These are phyloP conservation scores for Chiua virens DNA, from an alignment of 768 basidiomycete species.

Conservation along the genomic window DNA sequence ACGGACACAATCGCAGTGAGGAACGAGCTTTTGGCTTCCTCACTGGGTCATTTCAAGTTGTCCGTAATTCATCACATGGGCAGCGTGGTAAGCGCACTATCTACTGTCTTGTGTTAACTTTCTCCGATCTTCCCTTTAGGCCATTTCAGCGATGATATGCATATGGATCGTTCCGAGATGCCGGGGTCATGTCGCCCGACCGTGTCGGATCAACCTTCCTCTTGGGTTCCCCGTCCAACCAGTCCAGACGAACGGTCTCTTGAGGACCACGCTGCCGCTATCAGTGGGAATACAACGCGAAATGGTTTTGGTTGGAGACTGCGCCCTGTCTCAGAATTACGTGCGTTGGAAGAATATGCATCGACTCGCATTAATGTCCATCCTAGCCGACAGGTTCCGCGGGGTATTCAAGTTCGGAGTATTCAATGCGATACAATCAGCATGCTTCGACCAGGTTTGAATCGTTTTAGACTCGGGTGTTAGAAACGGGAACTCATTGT, in stretches of 20 bases:
- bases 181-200: neutral
- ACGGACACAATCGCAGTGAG: neutral
- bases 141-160: neutral
- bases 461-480: neutral
- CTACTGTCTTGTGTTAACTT: neutral
- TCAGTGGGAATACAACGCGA: constrained; percentile 25
- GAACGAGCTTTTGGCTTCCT: neutral
- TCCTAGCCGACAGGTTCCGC: constrained; percentile 76
- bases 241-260: neutral
- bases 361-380: constrained; percentile 6
- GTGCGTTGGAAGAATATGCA: constrained; percentile 38
- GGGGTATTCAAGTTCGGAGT: constrained; percentile 83
- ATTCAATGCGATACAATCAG: constrained; percentile 91
- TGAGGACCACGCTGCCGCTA: neutral
- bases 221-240: neutral
- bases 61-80: neutral
- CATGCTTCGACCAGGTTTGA: constrained; percentile 71
- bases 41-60: neutral
- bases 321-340: constrained; percentile 71
- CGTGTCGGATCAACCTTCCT: neutral
- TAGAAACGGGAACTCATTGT: neutral
- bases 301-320: constrained; percentile 50
- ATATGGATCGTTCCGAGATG: neutral
- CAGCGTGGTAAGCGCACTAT: constrained; percentile 4
- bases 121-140: constrained; percentile 6